phyloP scores from a whole-genome alignment of 1,284 basidiomycete genomes.

The Cerioporus squamosus region DNA sequence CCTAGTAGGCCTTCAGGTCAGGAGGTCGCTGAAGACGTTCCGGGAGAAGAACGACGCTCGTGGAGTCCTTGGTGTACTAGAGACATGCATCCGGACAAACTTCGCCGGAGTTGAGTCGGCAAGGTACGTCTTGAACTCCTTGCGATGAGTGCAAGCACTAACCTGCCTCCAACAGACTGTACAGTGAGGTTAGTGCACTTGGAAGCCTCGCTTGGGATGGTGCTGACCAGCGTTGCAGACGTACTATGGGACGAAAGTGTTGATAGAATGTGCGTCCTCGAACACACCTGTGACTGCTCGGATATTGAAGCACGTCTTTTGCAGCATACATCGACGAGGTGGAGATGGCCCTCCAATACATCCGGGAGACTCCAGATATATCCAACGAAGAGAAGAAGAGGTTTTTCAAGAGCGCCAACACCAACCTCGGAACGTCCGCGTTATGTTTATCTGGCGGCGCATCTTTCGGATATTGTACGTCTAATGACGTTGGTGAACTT shows the following conservation, averaged over 20 bases:
- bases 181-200: conserved; percentile 73
- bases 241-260: conserved; percentile 85
- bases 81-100: conserved; percentile 91
- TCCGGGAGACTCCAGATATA: conserved; percentile 75
- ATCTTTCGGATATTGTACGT: conserved; percentile 89
- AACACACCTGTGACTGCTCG: not conserved
- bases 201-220: not conserved
- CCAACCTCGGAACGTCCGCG: conserved; percentile 89
- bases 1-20: conserved; percentile 47
- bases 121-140: conserved; percentile 45
- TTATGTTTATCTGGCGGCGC: conserved; percentile 95
- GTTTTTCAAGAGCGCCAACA: conserved; percentile 91
- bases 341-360: conserved; percentile 71
- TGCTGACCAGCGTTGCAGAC: conserved; percentile 56
- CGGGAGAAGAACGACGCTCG: conserved; percentile 79
- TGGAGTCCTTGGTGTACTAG: conserved; percentile 88
- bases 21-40: conserved; percentile 63
- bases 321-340: conserved; percentile 84
- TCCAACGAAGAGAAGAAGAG: conserved; percentile 88
- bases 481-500: not conserved
- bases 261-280: conserved; percentile 73
- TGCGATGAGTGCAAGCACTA: conserved; percentile 1
- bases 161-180: conserved; percentile 57
- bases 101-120: conserved; percentile 95
- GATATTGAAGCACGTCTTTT: not conserved